phyloP scores from a whole-genome alignment of 2,329 filamentous ascomycete genomes.

The Trichophyton schoenleinii region DNA sequence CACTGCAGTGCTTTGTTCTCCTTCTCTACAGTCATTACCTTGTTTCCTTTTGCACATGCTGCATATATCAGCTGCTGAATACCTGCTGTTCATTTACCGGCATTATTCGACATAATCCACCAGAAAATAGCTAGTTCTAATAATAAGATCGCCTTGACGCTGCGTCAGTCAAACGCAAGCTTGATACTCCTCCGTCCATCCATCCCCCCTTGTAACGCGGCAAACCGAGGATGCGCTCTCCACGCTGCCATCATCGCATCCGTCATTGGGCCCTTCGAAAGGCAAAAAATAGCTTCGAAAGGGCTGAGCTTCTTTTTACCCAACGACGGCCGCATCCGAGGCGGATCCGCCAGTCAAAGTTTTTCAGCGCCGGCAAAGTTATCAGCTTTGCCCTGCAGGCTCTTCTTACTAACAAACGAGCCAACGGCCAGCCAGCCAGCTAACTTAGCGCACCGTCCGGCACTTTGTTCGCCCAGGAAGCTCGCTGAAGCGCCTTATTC shows the following conservation, averaged over 20 bases:
- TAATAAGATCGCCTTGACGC: background rate
- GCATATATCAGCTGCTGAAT: background rate
- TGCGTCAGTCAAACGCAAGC: background rate
- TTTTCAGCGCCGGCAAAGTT: background rate
- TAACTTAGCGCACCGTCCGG: too few species aligned
- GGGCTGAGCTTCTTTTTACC: too few species aligned
- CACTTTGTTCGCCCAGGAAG: too few species aligned
- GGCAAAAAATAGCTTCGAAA: background rate
- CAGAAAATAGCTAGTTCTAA: background rate
- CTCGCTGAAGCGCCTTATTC: too few species aligned
- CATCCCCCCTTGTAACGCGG: background rate
- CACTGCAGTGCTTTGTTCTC: background rate
- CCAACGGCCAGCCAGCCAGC: too few species aligned
- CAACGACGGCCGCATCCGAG: background rate
- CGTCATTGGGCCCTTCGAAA: background rate
- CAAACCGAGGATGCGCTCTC: background rate
- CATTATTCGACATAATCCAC: too few species aligned
- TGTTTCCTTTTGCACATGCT: background rate
- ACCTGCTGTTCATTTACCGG: background rate
- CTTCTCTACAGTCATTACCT: background rate
- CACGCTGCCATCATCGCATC: background rate
- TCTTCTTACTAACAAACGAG: background rate
- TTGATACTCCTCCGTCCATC: background rate
- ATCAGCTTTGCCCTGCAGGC: background rate
- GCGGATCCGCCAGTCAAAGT: background rate